Conservation (phyloP, 768 basidiomycete genomes). For the Rhodotorula paludigena region DNA sequence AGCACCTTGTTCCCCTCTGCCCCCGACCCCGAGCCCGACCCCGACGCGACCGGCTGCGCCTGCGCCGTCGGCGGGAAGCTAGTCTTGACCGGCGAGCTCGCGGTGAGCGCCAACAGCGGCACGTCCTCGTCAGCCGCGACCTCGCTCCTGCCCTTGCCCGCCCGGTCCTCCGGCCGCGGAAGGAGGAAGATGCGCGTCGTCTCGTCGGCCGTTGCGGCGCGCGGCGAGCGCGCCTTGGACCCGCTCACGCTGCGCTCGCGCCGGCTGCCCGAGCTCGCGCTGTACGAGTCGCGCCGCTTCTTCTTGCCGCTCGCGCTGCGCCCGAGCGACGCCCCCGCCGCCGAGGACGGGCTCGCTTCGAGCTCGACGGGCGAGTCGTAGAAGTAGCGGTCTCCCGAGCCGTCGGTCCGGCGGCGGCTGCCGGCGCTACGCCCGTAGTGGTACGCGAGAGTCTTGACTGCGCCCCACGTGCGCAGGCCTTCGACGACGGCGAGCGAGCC, state of each 20-base stretch:
- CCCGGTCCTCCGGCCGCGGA: background rate
- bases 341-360: background rate
- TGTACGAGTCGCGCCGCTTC: background rate
- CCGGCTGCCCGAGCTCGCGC: background rate
- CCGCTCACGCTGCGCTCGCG: background rate
- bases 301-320: background rate
- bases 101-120: constrained; percentile 20
- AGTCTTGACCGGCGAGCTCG: constrained; percentile 14
- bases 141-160: background rate
- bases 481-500: constrained; percentile 2
- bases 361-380: constrained; percentile 19
- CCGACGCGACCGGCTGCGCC: background rate
- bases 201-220: background rate
- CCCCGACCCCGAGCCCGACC: background rate
- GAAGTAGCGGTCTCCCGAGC: background rate
- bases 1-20: constrained; percentile 3
- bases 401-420: too few relatives aligned
- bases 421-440: constrained; percentile 1
- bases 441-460: constrained; percentile 6
- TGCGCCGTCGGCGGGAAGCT: constrained; percentile 20
- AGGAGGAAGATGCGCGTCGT: constrained; percentile 21
- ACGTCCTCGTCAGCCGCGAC: background rate
- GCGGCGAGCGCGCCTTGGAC: background rate
- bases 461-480: constrained; percentile 1
- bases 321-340: background rate